A percentile compares a stretch with the other conserved stretches of the same genome.
These are phyloP conservation scores for Phylloporus scabripes DNA, from an alignment of 768 basidiomycete genomes.

Conservation along the genomic window DNA sequence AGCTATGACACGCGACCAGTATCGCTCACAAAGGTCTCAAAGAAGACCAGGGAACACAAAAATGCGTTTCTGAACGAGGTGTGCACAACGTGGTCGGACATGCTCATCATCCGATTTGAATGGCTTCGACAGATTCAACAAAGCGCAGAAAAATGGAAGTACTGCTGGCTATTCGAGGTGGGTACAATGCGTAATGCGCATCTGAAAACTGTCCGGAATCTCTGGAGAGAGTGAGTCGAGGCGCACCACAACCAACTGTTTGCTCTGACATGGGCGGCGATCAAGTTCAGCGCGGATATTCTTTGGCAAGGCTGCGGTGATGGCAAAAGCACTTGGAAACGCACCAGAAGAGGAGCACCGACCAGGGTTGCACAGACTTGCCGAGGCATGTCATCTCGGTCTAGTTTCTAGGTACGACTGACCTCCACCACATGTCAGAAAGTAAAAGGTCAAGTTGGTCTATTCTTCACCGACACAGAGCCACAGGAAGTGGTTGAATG, in stretches of 20 bases:
- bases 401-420: constrained; percentile 2
- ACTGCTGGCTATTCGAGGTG: constrained; percentile 94
- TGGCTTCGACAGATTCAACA: constrained; percentile 62
- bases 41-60: constrained; percentile 93
- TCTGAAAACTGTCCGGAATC: constrained; percentile 85
- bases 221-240: constrained; percentile 82
- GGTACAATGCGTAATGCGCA: constrained; percentile 94
- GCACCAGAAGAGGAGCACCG: constrained; percentile 84
- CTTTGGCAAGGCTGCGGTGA: constrained; percentile 81
- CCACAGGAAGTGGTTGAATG: constrained; percentile 91
- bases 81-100: constrained; percentile 19
- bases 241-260: neutral
- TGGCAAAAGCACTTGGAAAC: constrained; percentile 92
- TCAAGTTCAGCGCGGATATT: constrained; percentile 73
- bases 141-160: constrained; percentile 84
- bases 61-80: constrained; percentile 76
- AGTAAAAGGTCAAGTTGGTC: constrained; percentile 91
- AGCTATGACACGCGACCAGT: constrained; percentile 42
- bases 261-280: constrained; percentile 10
- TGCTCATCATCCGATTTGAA: constrained; percentile 4
- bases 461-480: constrained; percentile 86
- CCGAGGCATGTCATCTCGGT: constrained; percentile 52
- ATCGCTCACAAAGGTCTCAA: constrained; percentile 88
- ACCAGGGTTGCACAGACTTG: constrained; percentile 71
- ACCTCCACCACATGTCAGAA: constrained; percentile 43